phyloP scores from a whole-genome alignment of 305 asterid species.

The Caryopteris hybrid region DNA sequence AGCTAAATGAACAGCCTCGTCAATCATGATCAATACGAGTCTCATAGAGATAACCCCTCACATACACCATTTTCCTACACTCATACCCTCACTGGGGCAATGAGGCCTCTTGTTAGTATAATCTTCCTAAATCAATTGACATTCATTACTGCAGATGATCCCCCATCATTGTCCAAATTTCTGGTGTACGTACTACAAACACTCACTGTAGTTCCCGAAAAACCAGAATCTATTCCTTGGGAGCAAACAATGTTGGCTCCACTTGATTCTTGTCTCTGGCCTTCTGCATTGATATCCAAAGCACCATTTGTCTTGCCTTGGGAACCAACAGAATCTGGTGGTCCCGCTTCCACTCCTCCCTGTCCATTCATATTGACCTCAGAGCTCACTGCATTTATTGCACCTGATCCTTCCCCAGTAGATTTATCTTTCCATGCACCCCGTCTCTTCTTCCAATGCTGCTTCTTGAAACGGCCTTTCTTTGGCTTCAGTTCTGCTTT shows the following conservation, averaged over 20 bases:
- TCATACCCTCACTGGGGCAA: not conserved
- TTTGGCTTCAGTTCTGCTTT: slow-evolving; percentile 57
- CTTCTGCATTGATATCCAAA: not conserved
- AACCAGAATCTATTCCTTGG: slow-evolving; percentile 7
- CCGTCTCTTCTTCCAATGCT: slow-evolving; percentile 34
- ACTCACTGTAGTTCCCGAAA: not conserved
- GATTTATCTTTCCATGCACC: slow-evolving; percentile 9
- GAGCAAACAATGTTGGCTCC: not conserved
- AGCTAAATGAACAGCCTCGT: not conserved
- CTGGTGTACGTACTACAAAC: not conserved
- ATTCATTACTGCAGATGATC: slow-evolving; percentile 9
- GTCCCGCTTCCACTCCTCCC: not conserved
- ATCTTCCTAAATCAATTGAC: slow-evolving; percentile 10
- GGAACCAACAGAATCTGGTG: not conserved
- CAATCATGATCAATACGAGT: slow-evolving; percentile 1
- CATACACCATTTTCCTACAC: slow-evolving; percentile 3
- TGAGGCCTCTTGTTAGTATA: slow-evolving; percentile 4
- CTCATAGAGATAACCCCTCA: not conserved
- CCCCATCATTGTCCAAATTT: slow-evolving; percentile 14
- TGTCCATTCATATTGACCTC: not conserved
- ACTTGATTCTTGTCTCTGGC: not conserved
- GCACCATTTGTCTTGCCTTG: slow-evolving; percentile 2
- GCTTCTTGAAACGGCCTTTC: slow-evolving; percentile 52
- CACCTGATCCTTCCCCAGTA: not conserved
- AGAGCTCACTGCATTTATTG: not conserved